phyloP scores from a whole-genome alignment of 129 eudicot species.

The Silybum marianum region DNA sequence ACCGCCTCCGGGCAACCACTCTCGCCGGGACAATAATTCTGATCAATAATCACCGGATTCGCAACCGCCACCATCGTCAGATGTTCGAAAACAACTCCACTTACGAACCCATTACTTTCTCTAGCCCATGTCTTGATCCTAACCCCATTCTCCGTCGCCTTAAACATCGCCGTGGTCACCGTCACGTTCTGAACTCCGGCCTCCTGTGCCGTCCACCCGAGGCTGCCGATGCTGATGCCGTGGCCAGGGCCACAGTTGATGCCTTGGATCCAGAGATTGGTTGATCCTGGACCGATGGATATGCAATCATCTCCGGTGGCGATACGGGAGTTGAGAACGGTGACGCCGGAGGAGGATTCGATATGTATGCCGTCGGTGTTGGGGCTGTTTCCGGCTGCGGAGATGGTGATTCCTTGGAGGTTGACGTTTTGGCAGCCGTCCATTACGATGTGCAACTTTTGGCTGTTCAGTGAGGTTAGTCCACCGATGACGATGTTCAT shows the following conservation, averaged over 20 bases:
- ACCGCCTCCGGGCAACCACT: slow-evolving; percentile 36
- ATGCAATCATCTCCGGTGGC: slow-evolving; percentile 58
- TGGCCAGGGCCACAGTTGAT: slow-evolving; percentile 42
- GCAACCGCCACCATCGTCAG: slow-evolving; percentile 39
- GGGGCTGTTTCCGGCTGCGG: slow-evolving; percentile 63
- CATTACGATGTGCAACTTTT: slow-evolving; percentile 49
- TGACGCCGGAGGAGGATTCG: slow-evolving; percentile 34
- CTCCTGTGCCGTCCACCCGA: slow-evolving; percentile 40
- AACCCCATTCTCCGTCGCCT: slow-evolving; percentile 40
- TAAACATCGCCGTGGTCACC: slow-evolving; percentile 29
- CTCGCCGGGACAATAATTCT: slow-evolving; percentile 44
- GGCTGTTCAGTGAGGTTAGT: slow-evolving; percentile 56
- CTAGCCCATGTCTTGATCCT: slow-evolving; percentile 57
- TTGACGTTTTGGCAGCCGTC: slow-evolving; percentile 43
- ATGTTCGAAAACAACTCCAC: slow-evolving; percentile 42
- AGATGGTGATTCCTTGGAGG: slow-evolving; percentile 39
- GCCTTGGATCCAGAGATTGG: slow-evolving; percentile 41
- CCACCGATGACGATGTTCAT: slow-evolving; percentile 44
- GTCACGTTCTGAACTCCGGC: slow-evolving; percentile 55
- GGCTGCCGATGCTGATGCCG: slow-evolving; percentile 55
- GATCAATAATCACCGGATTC: slow-evolving; percentile 53
- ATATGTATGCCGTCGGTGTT: slow-evolving; percentile 68
- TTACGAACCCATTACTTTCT: slow-evolving; percentile 49
- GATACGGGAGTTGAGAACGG: slow-evolving; percentile 38
- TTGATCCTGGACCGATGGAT: slow-evolving; percentile 56